These are phyloP conservation scores for Coniferiporia sulphurascens DNA, from an alignment of 1,284 basidiomycete species.

Conservation along the genomic window DNA sequence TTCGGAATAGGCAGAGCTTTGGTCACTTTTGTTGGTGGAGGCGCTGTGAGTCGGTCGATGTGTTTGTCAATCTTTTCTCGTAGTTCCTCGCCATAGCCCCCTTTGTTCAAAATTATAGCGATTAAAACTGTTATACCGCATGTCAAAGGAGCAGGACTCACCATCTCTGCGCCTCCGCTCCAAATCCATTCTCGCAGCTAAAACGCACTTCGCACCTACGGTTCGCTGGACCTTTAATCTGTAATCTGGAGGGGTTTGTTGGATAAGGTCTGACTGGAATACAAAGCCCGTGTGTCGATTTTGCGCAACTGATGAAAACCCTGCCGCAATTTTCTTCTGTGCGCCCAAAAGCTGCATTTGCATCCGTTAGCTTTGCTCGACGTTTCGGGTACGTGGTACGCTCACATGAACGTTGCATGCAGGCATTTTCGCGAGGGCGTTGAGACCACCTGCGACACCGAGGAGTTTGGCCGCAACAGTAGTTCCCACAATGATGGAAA, in stretches of 20 bases:
- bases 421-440: slow-evolving; percentile 90
- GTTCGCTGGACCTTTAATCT: slow-evolving; percentile 90
- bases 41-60: slow-evolving; percentile 89
- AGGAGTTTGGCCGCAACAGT: slow-evolving; percentile 97
- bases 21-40: slow-evolving; percentile 88
- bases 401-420: slow-evolving; percentile 92
- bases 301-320: slow-evolving; percentile 77
- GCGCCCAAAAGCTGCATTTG: slow-evolving; percentile 80
- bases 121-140: neutral
- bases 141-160: slow-evolving; percentile 25
- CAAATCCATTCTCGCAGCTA: slow-evolving; percentile 92
- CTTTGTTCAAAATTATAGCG: slow-evolving; percentile 32
- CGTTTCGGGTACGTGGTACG: slow-evolving; percentile 1
- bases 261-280: slow-evolving; percentile 87
- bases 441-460: slow-evolving; percentile 93
- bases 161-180: slow-evolving; percentile 76
- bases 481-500: slow-evolving; percentile 96
- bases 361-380: neutral
- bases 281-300: slow-evolving; percentile 96
- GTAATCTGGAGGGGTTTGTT: slow-evolving; percentile 86
- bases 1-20: slow-evolving; percentile 97
- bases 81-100: slow-evolving; percentile 74
- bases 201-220: slow-evolving; percentile 85
- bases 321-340: slow-evolving; percentile 84
- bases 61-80: slow-evolving; percentile 87